Evolutionary conservation across 2,329 filamentous ascomycete species (phyloP).

Genomic region (Arthroderma uncinatum): DNA sequence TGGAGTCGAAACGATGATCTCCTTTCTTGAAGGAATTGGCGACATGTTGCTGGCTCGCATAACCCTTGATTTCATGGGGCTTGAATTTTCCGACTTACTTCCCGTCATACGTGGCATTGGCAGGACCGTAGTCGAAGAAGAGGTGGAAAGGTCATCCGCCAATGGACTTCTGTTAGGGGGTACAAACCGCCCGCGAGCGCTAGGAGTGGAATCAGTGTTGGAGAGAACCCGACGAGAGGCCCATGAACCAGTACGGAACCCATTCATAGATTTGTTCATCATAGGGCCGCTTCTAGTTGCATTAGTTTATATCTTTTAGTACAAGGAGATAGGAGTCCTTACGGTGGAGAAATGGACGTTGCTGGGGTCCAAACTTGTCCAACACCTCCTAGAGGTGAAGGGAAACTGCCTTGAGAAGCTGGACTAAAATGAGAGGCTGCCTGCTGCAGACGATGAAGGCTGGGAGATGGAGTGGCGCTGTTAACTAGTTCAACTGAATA

Average conservation of each 20-base stretch:
- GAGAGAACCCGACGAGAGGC: conserved; percentile 28
- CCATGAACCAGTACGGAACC: conserved; percentile 28
- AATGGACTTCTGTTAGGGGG: conserved; percentile 21
- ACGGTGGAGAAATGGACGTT: conserved; percentile 40
- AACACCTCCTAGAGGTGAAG: conserved; percentile 31
- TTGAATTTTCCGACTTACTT: conserved; percentile 28
- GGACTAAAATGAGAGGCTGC: conserved; percentile 32
- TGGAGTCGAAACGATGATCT: conserved; percentile 27
- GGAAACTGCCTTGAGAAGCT: conserved; percentile 33
- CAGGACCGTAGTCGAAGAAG: conserved; percentile 28
- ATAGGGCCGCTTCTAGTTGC: conserved; percentile 26
- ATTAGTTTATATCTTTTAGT: conserved; percentile 20
- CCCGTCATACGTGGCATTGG: conserved; percentile 23
- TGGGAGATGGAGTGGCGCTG: conserved; percentile 35
- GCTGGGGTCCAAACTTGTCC: conserved; percentile 37
- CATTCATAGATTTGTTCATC: conserved; percentile 29
- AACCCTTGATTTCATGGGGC: conserved; percentile 29
- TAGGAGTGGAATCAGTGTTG: conserved; percentile 32
- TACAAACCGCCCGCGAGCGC: conserved; percentile 23
- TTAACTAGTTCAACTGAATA: conserved; percentile 39
- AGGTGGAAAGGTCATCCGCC: conserved; percentile 25
- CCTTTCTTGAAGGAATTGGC: conserved; percentile 30
- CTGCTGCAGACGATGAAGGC: conserved; percentile 32
- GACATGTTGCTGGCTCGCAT: conserved; percentile 27
- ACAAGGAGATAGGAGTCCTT: conserved; percentile 20